Conservation (phyloP, 441 rosid species). For the Arabidopsis hybrid region DNA sequence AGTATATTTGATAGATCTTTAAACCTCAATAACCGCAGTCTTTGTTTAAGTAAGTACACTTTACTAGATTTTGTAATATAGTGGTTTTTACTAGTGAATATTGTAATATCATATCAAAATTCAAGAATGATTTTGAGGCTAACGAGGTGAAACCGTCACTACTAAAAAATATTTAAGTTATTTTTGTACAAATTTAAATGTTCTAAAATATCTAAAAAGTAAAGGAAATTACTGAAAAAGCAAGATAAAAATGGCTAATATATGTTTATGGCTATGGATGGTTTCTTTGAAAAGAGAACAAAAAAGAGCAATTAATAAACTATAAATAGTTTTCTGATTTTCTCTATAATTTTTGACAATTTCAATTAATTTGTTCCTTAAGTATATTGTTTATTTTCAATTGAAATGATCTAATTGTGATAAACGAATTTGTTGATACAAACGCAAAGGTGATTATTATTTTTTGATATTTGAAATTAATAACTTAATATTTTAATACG, state of each 20-base stretch:
- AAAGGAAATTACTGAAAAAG: neutral
- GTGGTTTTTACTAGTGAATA: neutral
- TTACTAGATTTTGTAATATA: neutral
- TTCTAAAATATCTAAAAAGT: neutral
- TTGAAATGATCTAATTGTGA: too few species aligned
- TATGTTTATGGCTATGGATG: neutral
- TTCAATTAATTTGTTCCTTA: too few species aligned
- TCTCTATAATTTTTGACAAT: too few species aligned
- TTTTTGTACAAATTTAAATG: neutral
- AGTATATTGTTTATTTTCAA: too few species aligned
- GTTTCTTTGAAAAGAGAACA: neutral
- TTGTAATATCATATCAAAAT: neutral
- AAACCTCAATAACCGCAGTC: too few species aligned
- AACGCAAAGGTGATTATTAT: too few species aligned
- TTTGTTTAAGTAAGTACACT: too few species aligned
- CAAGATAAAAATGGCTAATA: neutral
- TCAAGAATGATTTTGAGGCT: neutral
- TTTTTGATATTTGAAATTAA: too few species aligned
- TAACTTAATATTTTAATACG: too few species aligned
- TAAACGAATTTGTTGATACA: too few species aligned
- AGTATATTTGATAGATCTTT: too few species aligned
- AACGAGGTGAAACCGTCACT: constrained; percentile 12
- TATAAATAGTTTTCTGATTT: neutral
- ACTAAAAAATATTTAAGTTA: neutral
- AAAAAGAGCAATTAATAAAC: neutral